Percentiles rank a stretch among this genome's conserved stretches.
These are phyloP conservation scores for Dendrostoma leiphaemia DNA, from an alignment of 2,329 filamentous ascomycete species.

Conservation along the genomic window DNA sequence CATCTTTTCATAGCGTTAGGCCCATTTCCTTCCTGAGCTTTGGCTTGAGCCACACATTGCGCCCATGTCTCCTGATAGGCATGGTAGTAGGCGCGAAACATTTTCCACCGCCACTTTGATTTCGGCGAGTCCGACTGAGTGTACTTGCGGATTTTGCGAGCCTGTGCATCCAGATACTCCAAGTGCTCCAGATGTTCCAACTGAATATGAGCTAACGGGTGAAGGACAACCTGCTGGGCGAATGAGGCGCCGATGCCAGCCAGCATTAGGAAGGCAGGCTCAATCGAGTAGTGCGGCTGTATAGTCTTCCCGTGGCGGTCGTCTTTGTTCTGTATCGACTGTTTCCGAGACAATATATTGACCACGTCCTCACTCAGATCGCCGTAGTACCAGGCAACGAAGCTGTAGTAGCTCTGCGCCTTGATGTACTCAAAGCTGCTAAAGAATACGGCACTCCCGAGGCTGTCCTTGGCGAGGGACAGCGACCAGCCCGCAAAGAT, in stretches of 20 bases:
- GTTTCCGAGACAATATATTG: constrained; percentile 46
- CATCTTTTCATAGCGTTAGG: constrained; percentile 46
- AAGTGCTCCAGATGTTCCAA: constrained; percentile 71
- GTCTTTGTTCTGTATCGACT: constrained; percentile 29
- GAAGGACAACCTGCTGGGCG: constrained; percentile 66
- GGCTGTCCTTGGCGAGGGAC: constrained; percentile 65
- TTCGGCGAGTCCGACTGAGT: constrained; percentile 29
- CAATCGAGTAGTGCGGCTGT: constrained; percentile 71
- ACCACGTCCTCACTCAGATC: constrained; percentile 51
- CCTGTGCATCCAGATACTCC: constrained; percentile 66
- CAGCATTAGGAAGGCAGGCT: constrained; percentile 68
- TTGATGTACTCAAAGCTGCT: constrained; percentile 74
- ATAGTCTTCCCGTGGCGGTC: constrained; percentile 48
- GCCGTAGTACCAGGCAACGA: constrained; percentile 69
- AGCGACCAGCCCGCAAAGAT: constrained; percentile 73
- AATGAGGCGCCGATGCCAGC: constrained; percentile 69
- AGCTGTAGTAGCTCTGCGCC: constrained; percentile 69
- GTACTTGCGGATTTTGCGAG: constrained; percentile 41
- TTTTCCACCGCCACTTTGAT: constrained; percentile 42
- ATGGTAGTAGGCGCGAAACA: constrained; percentile 65
- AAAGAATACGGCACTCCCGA: constrained; percentile 72
- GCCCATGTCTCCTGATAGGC: constrained; percentile 68
- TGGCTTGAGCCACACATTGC: constrained; percentile 58
- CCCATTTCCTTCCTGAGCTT: constrained; percentile 46
- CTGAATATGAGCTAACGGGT: constrained; percentile 70